Percentiles rank a stretch among this genome's conserved stretches.
phyloP scores from a whole-genome alignment of 768 basidiomycete genomes.

The Boletus rubescentipes region DNA sequence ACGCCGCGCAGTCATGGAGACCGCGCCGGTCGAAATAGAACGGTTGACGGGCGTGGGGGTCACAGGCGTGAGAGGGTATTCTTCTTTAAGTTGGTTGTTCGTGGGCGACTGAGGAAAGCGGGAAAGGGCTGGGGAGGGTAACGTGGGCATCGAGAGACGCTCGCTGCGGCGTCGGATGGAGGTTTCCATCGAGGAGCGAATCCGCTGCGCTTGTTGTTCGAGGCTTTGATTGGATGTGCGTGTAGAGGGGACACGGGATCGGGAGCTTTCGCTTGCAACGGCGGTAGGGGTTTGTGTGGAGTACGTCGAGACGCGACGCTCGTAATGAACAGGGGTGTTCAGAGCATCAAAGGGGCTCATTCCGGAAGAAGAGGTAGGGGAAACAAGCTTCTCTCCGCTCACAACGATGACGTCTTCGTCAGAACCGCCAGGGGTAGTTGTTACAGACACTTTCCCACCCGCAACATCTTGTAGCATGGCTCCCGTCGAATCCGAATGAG shows the following conservation, averaged over 20 bases:
- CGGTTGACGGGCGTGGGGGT: slow-evolving; percentile 24
- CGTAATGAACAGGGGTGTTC: slow-evolving; percentile 16
- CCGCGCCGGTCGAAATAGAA: slow-evolving; percentile 27
- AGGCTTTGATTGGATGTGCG: slow-evolving; percentile 19
- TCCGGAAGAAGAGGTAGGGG: slow-evolving; percentile 13
- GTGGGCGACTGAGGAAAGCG: slow-evolving; percentile 17
- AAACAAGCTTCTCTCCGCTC: slow-evolving; percentile 25
- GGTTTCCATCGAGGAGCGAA: slow-evolving; percentile 33
- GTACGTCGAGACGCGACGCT: slow-evolving; percentile 21
- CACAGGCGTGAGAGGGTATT: slow-evolving; percentile 31
- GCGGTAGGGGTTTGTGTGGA: slow-evolving; percentile 12
- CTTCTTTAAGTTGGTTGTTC: slow-evolving; percentile 21
- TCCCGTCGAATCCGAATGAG: slow-evolving; percentile 25
- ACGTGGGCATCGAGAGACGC: slow-evolving; percentile 31
- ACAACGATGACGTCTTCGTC: slow-evolving; percentile 16
- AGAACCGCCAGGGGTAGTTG: slow-evolving; percentile 21
- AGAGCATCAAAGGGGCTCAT: slow-evolving; percentile 21
- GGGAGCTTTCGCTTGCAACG: slow-evolving; percentile 2
- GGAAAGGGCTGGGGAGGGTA: slow-evolving; percentile 16
- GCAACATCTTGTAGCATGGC: slow-evolving; percentile 12
- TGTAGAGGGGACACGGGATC: slow-evolving; percentile 8
- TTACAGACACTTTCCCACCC: slow-evolving; percentile 15
- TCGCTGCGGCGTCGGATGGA: slow-evolving; percentile 25
- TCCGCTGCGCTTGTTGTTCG: slow-evolving; percentile 32
- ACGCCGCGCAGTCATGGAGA: slow-evolving; percentile 29